Evolutionary conservation across 208 protist species (phyloP).

Genomic region (Acanthamoeba lenticulata): DNA sequence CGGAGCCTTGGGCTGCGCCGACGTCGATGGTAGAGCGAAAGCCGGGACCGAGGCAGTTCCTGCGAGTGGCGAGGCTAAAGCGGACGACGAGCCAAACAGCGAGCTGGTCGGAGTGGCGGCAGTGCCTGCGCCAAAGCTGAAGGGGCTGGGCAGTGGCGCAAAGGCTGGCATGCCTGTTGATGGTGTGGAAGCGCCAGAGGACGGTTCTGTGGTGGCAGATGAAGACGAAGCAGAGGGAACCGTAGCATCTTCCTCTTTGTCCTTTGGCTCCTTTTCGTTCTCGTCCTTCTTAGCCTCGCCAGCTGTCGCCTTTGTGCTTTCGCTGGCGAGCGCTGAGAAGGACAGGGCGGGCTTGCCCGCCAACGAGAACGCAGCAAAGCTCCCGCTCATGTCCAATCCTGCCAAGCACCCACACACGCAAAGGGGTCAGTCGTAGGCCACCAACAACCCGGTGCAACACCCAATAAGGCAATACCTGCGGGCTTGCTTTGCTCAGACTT

Average conservation of each 20-base stretch:
- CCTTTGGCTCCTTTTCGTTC: neutral
- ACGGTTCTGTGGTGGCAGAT: neutral
- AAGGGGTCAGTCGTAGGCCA: too few relatives aligned
- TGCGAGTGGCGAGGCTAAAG: neutral
- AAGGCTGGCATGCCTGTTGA: neutral
- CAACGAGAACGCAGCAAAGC: neutral
- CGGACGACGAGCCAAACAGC: neutral
- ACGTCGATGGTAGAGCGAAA: neutral
- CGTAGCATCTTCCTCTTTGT: neutral
- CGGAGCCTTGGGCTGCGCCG: too few relatives aligned
- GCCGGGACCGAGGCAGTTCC: neutral
- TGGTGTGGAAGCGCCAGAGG: neutral
- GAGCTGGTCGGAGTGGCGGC: neutral
- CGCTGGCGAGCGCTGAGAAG: neutral
- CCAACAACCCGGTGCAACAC: too few relatives aligned
- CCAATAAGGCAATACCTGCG: neutral
- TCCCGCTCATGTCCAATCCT: neutral
- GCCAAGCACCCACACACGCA: too few relatives aligned
- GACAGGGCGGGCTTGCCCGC: neutral
- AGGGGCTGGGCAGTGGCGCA: neutral
- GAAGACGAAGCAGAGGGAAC: neutral
- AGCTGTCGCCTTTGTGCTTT: neutral
- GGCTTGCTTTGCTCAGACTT: neutral
- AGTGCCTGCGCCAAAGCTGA: neutral
- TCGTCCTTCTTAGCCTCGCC: neutral